Base-by-base conservation (phyloP, 306 rosid genomes). In the Astragalus glycyphyllos region DNA sequence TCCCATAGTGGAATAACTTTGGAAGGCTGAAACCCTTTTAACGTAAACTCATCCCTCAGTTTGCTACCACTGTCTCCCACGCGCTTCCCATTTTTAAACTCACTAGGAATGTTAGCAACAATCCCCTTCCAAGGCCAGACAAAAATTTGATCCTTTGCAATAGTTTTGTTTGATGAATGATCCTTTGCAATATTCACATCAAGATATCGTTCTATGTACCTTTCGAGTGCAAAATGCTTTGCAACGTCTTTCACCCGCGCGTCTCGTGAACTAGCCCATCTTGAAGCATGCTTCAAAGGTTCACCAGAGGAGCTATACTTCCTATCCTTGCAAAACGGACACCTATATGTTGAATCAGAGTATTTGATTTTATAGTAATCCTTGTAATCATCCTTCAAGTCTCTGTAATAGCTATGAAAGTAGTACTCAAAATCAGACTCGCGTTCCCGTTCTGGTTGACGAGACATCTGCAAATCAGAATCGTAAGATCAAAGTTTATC, bases 91-190 rank as follows among this genome's bases (percentile, higher is more conserved):
- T n/a, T n/a, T n/a, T n/a, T n/a, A n/a, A n/a, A n/a, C n/a, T n/a
- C n/a, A n/a, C n/a, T n/a, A n/a, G n/a, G 51, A 58, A 86, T 72
- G 67, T 90, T 93, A 9, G 92, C 97, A 72, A 93, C 48, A 74
- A 90, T 55, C 1, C 90, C 96, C 88, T 73, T 72, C 85, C 88
- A 84, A 58, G 91, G 91, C 77, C 88, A 88, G 53, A 88, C 97
- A 84, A 86, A 84, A 17, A 69, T 8, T 12, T 84, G 82, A 42
- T 79, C 79, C 8, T 81, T n/a, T n/a, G n/a, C n/a, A n/a, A n/a
- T n/a, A n/a, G n/a, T n/a, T n/a, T n/a, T n/a, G n/a, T n/a, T n/a
- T n/a, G n/a, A n/a, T n/a, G n/a, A n/a, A n/a, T n/a, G 74, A 7
- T 9, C 65, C 11, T 14, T 60, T 10, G 3, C 47, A 35, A 9